phyloP scores from a whole-genome alignment of 2,329 filamentous ascomycete species.

The Penicillium sp. region DNA sequence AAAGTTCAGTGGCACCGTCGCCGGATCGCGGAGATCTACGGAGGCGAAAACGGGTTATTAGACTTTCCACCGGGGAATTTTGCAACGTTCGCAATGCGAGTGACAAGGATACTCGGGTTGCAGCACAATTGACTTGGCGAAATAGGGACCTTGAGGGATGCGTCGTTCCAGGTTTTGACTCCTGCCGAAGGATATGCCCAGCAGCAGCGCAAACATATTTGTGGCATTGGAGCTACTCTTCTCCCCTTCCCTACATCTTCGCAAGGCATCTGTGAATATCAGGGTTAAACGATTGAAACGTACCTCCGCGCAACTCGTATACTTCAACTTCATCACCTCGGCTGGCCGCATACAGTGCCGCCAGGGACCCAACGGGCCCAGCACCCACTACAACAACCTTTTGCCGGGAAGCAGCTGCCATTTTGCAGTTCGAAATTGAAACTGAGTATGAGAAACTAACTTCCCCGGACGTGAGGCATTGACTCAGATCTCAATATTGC shows the following conservation, averaged over 20 bases:
- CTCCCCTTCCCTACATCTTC: background rate
- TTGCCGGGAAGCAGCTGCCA: conserved; percentile 38
- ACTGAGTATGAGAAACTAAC: background rate
- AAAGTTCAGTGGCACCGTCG: conserved; percentile 83
- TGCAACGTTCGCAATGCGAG: conserved; percentile 8
- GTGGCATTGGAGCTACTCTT: background rate
- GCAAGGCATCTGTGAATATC: background rate
- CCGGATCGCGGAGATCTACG: conserved; percentile 76
- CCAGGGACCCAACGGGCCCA: conserved; percentile 86
- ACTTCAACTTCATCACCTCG: conserved; percentile 86
- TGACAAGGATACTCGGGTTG: background rate
- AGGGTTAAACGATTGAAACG: conserved; percentile 29
- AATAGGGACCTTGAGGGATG: conserved; percentile 10
- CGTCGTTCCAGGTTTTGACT: conserved; percentile 5
- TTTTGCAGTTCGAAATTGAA: conserved; percentile 5
- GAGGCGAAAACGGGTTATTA: conserved; percentile 13
- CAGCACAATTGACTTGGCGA: background rate
- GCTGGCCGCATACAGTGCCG: conserved; percentile 84
- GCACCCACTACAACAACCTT: conserved; percentile 84
- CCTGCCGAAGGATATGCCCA: background rate
- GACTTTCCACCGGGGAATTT: conserved; percentile 12
- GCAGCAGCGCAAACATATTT: background rate
- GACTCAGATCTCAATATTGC: conserved; percentile 12
- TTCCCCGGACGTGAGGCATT: background rate
- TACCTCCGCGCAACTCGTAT: conserved; percentile 89